These are phyloP conservation scores for Luzula sylvatica DNA, from an alignment of 176 grass and related monocot species.

Conservation along the genomic window DNA sequence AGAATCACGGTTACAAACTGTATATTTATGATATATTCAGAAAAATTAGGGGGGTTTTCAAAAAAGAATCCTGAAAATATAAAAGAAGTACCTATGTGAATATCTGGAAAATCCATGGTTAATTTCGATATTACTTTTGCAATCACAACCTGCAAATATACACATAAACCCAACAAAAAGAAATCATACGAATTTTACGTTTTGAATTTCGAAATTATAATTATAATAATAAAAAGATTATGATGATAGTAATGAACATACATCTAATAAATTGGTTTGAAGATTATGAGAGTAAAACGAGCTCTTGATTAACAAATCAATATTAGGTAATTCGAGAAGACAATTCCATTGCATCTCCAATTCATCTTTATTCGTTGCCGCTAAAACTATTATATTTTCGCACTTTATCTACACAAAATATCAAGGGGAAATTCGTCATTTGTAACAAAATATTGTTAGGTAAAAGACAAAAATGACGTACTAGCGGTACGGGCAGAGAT, in stretches of 20 bases:
- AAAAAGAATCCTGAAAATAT: no score
- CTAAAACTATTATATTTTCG: constrained; percentile 74
- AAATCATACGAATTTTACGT: neutral
- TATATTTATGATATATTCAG: constrained; percentile 9
- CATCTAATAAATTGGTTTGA: constrained; percentile 54
- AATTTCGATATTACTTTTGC: constrained; percentile 56
- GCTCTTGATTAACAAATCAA: constrained; percentile 34
- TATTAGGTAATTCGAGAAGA: constrained; percentile 58
- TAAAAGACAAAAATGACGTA: constrained; percentile 31
- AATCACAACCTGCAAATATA: constrained; percentile 59
- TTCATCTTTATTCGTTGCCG: constrained; percentile 79
- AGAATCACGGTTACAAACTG: constrained; percentile 60
- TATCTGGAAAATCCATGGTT: constrained; percentile 75
- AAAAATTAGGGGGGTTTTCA: neutral
- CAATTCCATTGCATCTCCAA: constrained; percentile 78
- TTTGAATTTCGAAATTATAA: constrained; percentile 10
- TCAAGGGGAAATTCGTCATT: constrained; percentile 10
- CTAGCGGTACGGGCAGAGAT: constrained; percentile 66
- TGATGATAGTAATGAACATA: no score
- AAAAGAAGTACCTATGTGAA: constrained; percentile 63
- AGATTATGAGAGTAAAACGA: constrained; percentile 67
- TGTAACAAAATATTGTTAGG: neutral
- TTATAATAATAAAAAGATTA: constrained; percentile 17
- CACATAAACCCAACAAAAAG: constrained; percentile 1
- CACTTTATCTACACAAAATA: constrained; percentile 85